Conservation (phyloP, 2,329 filamentous ascomycete species). For the Botrytis pseudocinerea region DNA sequence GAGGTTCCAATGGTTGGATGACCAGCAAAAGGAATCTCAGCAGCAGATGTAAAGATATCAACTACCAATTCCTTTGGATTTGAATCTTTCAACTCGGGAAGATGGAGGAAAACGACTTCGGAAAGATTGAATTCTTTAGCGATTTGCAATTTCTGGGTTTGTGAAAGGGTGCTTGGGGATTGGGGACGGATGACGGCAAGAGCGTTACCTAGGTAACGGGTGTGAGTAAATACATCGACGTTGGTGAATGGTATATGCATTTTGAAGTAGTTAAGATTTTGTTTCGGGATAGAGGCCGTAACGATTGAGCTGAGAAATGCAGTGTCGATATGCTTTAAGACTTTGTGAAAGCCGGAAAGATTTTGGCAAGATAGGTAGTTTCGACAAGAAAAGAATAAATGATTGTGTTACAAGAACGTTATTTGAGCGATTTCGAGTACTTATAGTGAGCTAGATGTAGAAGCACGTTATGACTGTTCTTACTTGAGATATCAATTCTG, state of each 20-base stretch:
- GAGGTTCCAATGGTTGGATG: conserved; percentile 62
- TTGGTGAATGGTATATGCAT: conserved; percentile 37
- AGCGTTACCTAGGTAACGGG: conserved; percentile 57
- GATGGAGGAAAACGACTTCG: conserved; percentile 63
- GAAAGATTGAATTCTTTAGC: conserved; percentile 65
- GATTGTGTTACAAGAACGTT: not conserved
- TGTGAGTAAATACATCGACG: conserved; percentile 56
- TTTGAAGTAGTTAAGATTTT: conserved; percentile 30
- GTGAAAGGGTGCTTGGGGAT: conserved; percentile 45
- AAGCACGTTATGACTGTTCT: not conserved
- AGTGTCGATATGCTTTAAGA: not conserved
- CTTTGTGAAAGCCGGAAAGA: not conserved
- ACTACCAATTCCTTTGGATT: conserved; percentile 43
- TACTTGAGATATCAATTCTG: not conserved
- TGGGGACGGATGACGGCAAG: conserved; percentile 60
- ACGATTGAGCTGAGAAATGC: no score
- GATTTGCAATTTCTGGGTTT: conserved; percentile 57
- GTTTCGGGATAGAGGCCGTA: not conserved
- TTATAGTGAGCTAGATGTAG: not conserved
- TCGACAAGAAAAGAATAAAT: not conserved
- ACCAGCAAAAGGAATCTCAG: conserved; percentile 62
- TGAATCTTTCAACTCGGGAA: conserved; percentile 32
- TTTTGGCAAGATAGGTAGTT: no score
- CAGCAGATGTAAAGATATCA: conserved; percentile 58
- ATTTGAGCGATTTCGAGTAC: no score